phyloP scores from a whole-genome alignment of 2,329 filamentous ascomycete species.

The Ampelomyces quisqualis region DNA sequence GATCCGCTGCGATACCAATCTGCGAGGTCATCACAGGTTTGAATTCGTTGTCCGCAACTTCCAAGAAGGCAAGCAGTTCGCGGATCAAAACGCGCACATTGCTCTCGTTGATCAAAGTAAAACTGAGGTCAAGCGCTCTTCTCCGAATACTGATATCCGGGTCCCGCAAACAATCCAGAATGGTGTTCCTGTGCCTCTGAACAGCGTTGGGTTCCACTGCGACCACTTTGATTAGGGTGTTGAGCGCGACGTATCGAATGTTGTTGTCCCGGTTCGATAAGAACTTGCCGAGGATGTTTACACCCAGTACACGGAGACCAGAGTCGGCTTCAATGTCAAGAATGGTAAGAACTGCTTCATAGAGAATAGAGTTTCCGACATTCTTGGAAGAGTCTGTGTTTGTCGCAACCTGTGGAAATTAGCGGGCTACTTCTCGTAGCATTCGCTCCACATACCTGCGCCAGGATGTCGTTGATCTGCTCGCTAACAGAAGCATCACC shows the following conservation, averaged over 20 bases:
- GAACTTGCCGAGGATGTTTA: conserved; percentile 98
- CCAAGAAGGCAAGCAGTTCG: conserved; percentile 90
- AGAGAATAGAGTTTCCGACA: conserved; percentile 95
- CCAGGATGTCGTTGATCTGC: conserved; percentile 97
- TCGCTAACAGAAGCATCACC: conserved; percentile 88
- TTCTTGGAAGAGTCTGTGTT: conserved; percentile 99
- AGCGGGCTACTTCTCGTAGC: conserved; percentile 5
- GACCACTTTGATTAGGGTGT: conserved; percentile 96
- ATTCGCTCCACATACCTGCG: conserved; percentile 56
- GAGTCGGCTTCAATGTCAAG: conserved; percentile 98
- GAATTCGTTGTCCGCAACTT: conserved; percentile 97
- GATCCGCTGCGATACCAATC: conserved; percentile 94
- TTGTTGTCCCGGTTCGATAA: conserved; percentile 99
- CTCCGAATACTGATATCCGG: conserved; percentile 97
- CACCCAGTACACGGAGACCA: conserved; percentile 86
- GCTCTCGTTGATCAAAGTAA: conserved; percentile 94
- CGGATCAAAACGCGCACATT: conserved; percentile 93
- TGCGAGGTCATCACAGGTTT: conserved; percentile 98
- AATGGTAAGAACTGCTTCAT: conserved; percentile 95
- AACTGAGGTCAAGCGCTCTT: conserved; percentile 93
- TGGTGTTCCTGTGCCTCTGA: conserved; percentile 94
- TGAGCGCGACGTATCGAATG: conserved; percentile 95
- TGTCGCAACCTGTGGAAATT: conserved; percentile 67
- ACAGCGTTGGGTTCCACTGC: conserved; percentile 97
- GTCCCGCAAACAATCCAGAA: conserved; percentile 91